A percentile compares a stretch with the other conserved stretches of the same genome.
These are phyloP conservation scores for Phytophthora fragariae DNA, from an alignment of 352 stramenopile species.

Conservation along the genomic window DNA sequence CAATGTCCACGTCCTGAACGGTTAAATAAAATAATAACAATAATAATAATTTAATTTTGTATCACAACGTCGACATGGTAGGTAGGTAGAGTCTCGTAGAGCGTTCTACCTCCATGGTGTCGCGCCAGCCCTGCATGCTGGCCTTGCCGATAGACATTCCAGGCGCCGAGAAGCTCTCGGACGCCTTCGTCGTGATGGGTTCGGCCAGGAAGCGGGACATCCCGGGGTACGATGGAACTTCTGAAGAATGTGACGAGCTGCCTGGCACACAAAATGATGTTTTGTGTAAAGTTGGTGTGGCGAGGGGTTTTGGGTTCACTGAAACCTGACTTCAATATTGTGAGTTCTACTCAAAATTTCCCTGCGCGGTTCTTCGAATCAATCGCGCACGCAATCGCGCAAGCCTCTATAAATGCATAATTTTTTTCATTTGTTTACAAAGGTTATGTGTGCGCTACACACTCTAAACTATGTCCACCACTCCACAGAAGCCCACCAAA, in stretches of 20 bases:
- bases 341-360: no score
- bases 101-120: conserved; percentile 80
- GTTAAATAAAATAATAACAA: conserved; percentile 4
- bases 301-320: conserved; percentile 8
- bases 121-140: conserved; percentile 87
- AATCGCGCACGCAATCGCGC: no score
- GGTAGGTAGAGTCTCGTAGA: background rate
- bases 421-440: no score
- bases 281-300: conserved; percentile 8
- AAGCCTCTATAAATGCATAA: no score
- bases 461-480: no score
- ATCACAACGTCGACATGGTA: conserved; percentile 2
- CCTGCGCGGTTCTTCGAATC: no score
- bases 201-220: conserved; percentile 90
- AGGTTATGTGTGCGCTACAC: no score
- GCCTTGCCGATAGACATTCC: conserved; percentile 72
- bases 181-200: conserved; percentile 81
- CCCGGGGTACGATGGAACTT: background rate
- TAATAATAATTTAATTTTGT: conserved; percentile 2
- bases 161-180: conserved; percentile 46
- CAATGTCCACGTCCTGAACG: conserved; percentile 75
- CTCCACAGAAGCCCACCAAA: no score
- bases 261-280: background rate
- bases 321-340: background rate
- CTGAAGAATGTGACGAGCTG: conserved; percentile 8